Evolutionary conservation across 2,329 filamentous ascomycete genomes (phyloP), one percentile per base, ranked within the genome.

Genomic region (Talaromyces atroroseus): DNA sequence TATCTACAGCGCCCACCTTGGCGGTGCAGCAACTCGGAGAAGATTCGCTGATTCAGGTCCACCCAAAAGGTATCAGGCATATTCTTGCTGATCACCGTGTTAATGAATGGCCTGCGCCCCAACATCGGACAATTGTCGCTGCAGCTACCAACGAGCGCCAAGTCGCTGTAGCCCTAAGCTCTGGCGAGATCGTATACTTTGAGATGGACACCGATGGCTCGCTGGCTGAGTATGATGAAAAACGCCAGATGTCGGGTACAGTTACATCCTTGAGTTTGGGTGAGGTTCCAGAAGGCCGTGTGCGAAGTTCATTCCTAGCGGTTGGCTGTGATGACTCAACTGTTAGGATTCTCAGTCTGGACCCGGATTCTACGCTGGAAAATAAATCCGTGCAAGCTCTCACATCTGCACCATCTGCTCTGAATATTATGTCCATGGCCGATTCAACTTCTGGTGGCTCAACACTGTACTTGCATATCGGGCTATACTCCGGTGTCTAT

Each of bases 281-380:
- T 2, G 88, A 94, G 53, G 91, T 97, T 14, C 92, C 94, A 0
- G 89, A 95, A 72, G 94, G 95, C 26, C 86, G 91, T 49, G 78
- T 92, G 44, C 82, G 95, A 69, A 96, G 92, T 70, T 90, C 90
- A 1, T 99, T 95, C 75, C 80, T 97, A 53, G 95, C 95, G 45
- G 92, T 99, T 46, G 95, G 95, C 5, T 97, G 92, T 68, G 94
- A 96, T 66, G 94, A 99, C 72, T 91, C 90, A 58, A 97, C 94
- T 0, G 94, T 99, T 53, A 88, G 94, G 53, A 90, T 99, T 53
- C 81, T 95, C 54, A 95, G 91, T 66, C 76, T 96, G 29, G 90
- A 95, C 66, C 90, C 91, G 0, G 92, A 96, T 62, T 88, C 89
- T 2, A 95, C 91, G 0, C 77, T 99, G 11, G 90, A 96, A 71